These are phyloP conservation scores for Coemansia aciculifera DNA, from an alignment of 192 early-diverging fungal species.

Conservation along the genomic window DNA sequence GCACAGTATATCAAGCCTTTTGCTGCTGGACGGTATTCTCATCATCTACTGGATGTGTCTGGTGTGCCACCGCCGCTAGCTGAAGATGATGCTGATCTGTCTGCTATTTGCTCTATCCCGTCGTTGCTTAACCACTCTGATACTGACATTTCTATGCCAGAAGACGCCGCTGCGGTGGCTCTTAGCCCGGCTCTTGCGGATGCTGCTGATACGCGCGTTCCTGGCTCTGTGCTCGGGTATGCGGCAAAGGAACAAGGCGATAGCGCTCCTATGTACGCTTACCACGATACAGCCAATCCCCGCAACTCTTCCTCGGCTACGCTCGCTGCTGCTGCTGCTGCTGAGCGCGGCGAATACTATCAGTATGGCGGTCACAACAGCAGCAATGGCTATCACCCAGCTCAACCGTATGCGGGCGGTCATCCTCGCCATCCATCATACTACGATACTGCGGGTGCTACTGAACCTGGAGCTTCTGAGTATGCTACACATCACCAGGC, in stretches of 20 bases:
- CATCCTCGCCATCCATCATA: background rate
- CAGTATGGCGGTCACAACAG: background rate
- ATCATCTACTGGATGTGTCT: conserved; percentile 30
- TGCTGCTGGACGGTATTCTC: conserved; percentile 21
- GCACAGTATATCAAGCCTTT: background rate
- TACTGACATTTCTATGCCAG: conserved; percentile 3
- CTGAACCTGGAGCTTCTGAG: conserved; percentile 4
- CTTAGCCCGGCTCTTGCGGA: background rate
- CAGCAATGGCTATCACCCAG: background rate
- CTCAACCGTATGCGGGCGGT: background rate
- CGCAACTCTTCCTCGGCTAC: background rate
- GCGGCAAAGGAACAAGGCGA: conserved; percentile 6
- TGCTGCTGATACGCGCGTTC: conserved; percentile 19
- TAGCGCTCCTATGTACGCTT: background rate
- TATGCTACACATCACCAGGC: background rate
- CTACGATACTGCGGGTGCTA: conserved; percentile 10
- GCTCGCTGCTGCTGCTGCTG: background rate
- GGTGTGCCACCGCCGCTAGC: conserved; percentile 23
- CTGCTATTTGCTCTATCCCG: conserved; percentile 37
- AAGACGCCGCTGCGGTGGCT: conserved; percentile 7
- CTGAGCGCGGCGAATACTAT: conserved; percentile 6
- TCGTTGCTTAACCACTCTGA: conserved; percentile 45
- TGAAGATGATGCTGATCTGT: conserved; percentile 37
- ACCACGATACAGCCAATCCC: background rate
- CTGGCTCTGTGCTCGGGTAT: conserved; percentile 1